Evolutionary conservation across 805 yeast genomes (phyloP).

Genomic region (Suhomyces emberorum): DNA sequence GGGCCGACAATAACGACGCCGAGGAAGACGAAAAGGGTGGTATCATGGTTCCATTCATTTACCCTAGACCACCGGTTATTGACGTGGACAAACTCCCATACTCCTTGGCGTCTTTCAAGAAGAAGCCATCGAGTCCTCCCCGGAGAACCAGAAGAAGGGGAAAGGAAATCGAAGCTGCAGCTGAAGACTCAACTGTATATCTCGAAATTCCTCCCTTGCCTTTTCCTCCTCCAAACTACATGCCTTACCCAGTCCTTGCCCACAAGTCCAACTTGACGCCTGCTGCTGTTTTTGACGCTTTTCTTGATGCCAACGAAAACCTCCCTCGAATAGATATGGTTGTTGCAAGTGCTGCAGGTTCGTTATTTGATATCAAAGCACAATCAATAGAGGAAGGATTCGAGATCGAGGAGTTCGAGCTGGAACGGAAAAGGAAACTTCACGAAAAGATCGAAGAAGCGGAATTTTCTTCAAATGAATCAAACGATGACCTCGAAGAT

Average conservation of each 20-base stretch:
- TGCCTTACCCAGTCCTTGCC: slow-evolving; percentile 43
- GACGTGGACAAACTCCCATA: slow-evolving; percentile 18
- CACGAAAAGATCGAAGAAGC: slow-evolving; percentile 7
- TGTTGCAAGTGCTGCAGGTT: slow-evolving; percentile 45
- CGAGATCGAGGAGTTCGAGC: slow-evolving; percentile 17
- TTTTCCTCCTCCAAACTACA: slow-evolving; percentile 43
- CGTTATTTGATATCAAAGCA: slow-evolving; percentile 32
- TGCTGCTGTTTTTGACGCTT: slow-evolving; percentile 31
- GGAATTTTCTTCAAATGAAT: not conserved
- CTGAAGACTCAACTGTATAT: slow-evolving; percentile 2
- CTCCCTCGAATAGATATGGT: slow-evolving; percentile 44
- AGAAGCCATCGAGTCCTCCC: not conserved
- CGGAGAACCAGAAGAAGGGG: slow-evolving; percentile 3
- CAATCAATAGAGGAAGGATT: slow-evolving; percentile 36
- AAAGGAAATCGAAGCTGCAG: slow-evolving; percentile 7
- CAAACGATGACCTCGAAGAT: slow-evolving; percentile 1
- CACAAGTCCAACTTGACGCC: slow-evolving; percentile 35
- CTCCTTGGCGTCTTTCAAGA: slow-evolving; percentile 13
- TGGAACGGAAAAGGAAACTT: slow-evolving; percentile 1
- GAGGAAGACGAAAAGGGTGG: slow-evolving; percentile 17
- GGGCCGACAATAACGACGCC: slow-evolving; percentile 1
- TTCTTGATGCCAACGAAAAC: slow-evolving; percentile 33
- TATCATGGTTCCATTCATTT: slow-evolving; percentile 42
- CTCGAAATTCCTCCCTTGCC: slow-evolving; percentile 38
- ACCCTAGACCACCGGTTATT: slow-evolving; percentile 40